Conservation (phyloP, 2,329 filamentous ascomycete species). For the Ceratocystis ficicola region DNA sequence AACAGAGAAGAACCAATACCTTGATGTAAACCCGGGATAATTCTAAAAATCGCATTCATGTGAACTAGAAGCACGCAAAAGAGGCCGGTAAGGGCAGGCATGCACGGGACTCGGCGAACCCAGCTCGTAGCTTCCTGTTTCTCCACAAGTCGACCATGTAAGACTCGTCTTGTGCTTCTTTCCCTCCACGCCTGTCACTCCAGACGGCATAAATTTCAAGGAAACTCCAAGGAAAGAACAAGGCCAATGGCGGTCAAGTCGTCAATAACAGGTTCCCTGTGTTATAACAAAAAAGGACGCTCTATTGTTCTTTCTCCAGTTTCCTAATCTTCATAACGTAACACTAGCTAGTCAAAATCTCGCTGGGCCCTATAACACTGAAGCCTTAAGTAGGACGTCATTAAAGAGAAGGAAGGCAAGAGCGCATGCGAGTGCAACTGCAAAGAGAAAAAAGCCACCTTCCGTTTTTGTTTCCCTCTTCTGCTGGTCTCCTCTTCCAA, state of each 20-base stretch:
- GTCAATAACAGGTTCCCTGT: background rate
- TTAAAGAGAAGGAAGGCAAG: background rate
- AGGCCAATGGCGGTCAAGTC: background rate
- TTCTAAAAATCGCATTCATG: no score
- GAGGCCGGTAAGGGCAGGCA: background rate
- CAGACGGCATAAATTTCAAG: background rate
- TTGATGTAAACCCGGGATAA: no score
- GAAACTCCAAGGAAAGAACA: background rate
- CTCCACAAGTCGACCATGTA: background rate
- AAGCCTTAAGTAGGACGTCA: background rate
- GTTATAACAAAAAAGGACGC: background rate
- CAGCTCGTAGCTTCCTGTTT: background rate
- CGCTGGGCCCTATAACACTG: background rate
- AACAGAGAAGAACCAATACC: no score
- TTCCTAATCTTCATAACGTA: slow-evolving; percentile 4
- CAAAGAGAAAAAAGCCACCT: background rate
- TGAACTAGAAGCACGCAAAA: background rate
- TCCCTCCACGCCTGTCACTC: background rate
- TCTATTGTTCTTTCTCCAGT: background rate
- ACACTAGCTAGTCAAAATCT: background rate
- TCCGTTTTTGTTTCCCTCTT: background rate
- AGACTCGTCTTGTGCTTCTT: background rate
- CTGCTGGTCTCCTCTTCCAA: background rate
- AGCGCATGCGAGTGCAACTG: background rate
- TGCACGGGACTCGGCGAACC: background rate